Conservation (phyloP, 352 stramenopile species). For the Pythium chondricola region DNA sequence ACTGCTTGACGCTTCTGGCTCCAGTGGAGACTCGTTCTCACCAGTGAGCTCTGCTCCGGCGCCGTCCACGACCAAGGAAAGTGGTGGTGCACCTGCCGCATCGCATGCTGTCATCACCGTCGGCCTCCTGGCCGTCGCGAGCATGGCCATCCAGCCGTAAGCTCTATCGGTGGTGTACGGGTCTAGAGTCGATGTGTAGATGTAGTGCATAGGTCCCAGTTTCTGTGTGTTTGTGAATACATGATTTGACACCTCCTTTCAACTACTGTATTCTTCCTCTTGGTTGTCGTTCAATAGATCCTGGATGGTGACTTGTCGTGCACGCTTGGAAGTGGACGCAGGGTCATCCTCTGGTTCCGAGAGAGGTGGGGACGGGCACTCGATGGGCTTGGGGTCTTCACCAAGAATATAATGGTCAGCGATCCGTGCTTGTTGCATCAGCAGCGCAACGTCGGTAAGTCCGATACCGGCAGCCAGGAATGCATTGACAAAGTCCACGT, state of each 20-base stretch:
- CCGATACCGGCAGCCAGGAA: constrained; percentile 24
- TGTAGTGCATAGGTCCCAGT: neutral
- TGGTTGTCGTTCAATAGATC: constrained; percentile 16
- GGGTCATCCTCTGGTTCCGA: constrained; percentile 13
- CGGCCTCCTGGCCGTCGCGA: neutral
- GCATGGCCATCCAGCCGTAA: neutral
- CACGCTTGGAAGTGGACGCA: neutral
- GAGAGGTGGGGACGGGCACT: no score
- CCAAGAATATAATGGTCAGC: constrained; percentile 32
- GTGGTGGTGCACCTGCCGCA: constrained; percentile 1
- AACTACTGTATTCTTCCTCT: no score
- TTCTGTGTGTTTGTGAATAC: neutral
- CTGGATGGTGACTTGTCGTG: constrained; percentile 2
- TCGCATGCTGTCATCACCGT: neutral
- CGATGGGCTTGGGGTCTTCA: constrained; percentile 18
- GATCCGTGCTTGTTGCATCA: constrained; percentile 52
- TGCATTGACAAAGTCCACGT: constrained; percentile 52
- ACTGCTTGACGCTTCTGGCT: constrained; percentile 8
- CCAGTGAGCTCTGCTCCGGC: constrained; percentile 3
- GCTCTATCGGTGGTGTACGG: neutral
- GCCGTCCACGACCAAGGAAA: neutral
- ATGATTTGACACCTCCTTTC: no score
- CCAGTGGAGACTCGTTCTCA: constrained; percentile 3
- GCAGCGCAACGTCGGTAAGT: constrained; percentile 32
- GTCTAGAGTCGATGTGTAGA: constrained; percentile 7